Percentiles rank a stretch among this genome's conserved stretches.
These are phyloP conservation scores for Bonia amplexicaulis DNA, from an alignment of 176 grass and related monocot genomes.

Conservation along the genomic window DNA sequence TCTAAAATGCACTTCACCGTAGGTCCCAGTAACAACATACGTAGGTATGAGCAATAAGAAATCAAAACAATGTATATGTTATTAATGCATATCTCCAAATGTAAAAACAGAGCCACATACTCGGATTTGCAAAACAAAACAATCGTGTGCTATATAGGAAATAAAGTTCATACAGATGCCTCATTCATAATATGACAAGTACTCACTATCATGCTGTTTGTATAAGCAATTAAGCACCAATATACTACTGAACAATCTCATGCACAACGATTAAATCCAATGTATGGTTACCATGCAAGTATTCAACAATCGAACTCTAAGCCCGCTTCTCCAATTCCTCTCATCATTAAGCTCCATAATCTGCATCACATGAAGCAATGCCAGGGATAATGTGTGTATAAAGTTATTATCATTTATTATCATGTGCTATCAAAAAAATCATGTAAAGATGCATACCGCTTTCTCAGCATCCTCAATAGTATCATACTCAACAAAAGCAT, in stretches of 20 bases:
- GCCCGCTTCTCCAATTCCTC: constrained; percentile 92
- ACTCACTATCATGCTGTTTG: constrained; percentile 1
- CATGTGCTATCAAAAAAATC: neutral
- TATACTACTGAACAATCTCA: neutral
- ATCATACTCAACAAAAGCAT: constrained; percentile 98
- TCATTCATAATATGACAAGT: constrained; percentile 1
- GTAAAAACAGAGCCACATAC: neutral
- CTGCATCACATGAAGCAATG: constrained; percentile 31
- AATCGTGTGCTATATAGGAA: neutral
- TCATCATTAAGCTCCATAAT: constrained; percentile 92
- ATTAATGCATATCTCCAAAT: constrained; percentile 5
- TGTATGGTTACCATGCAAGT: constrained; percentile 65
- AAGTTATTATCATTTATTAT: neutral
- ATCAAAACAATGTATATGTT: neutral
- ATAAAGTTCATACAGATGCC: neutral
- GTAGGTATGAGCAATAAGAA: neutral
- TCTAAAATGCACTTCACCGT: neutral
- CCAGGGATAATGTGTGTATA: constrained; percentile 1
- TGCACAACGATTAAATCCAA: constrained; percentile 12
- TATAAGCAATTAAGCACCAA: neutral
- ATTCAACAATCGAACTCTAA: constrained; percentile 81
- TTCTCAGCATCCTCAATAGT: constrained; percentile 82
- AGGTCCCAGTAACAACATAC: neutral
- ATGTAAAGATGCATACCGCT: constrained; percentile 53
- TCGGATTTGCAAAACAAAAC: constrained; percentile 3